These are phyloP conservation scores for Podosphaera leucotricha DNA, from an alignment of 2,329 filamentous ascomycete species.

Conservation along the genomic window DNA sequence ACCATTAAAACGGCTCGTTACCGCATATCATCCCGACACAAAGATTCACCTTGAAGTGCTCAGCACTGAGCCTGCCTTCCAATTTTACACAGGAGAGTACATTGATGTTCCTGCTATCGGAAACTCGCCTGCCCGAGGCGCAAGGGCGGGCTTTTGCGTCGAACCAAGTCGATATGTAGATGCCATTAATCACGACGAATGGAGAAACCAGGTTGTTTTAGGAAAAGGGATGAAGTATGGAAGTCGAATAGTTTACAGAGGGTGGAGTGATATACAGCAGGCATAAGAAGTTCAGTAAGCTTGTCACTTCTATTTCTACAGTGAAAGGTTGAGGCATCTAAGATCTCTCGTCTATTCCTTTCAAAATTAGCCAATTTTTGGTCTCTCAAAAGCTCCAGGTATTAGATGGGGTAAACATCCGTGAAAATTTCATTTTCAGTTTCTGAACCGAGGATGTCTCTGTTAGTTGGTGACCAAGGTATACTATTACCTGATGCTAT, in stretches of 20 bases:
- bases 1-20: conserved; percentile 42
- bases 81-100: conserved; percentile 82
- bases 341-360: too few species aligned
- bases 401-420: too few species aligned
- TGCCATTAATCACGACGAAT: conserved; percentile 58
- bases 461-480: too few species aligned
- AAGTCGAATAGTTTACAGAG: conserved; percentile 58
- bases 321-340: too few species aligned
- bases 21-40: conserved; percentile 49
- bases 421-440: too few species aligned
- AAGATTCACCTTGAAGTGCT: conserved; percentile 64
- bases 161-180: conserved; percentile 86
- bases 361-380: too few species aligned
- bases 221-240: conserved; percentile 74
- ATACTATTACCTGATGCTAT: too few species aligned
- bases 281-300: too few species aligned
- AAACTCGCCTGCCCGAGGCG: conserved; percentile 36
- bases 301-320: too few species aligned
- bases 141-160: conserved; percentile 65
- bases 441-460: too few species aligned
- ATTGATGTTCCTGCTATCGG: conserved; percentile 51
- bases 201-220: conserved; percentile 55
- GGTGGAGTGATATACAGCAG: conserved; percentile 64
- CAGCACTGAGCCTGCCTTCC: conserved; percentile 88
- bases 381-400: too few species aligned